Evolutionary conservation across 2,329 filamentous ascomycete genomes (phyloP), one percentile per base, ranked within the genome.

Genomic region (Raffaelea deltoideospora): DNA sequence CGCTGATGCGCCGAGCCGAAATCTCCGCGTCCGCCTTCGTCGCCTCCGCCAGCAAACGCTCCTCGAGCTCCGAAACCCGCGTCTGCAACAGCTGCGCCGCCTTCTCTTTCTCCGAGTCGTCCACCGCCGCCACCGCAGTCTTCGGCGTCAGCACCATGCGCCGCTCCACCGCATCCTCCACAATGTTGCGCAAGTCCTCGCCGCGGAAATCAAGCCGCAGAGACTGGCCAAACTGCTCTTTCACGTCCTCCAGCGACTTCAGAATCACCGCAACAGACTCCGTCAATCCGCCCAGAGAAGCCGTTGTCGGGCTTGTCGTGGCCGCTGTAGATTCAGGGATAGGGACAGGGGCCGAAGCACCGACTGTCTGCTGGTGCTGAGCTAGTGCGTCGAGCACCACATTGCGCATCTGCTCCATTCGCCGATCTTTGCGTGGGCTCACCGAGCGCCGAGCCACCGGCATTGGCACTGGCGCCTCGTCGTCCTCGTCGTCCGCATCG

Each of bases 401-500:
- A 19, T 64, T 62, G 37, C 78, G 79, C 45, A 98, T 84, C 53
- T 88, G 85, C 40, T 95, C 86, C 48, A 87, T 57, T 47, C 75
- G 84, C 48, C 78, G 77, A 50, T 93, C 85, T 42, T 78, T 72
- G 39, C 73, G 71, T 15, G 86, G 84, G 47, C 87, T 95, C 47
- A 77, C 67, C 6, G 81, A 80, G 35, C 83, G 76, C 52, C 74
- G 67, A 43, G 66, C 59, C 39, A 60, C 43, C 38, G 74, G 68
- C 41, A 60, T 41, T 39, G 73, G 69, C 41, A 60, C 41, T 39
- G 73, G 69, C 37, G 58, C 42, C 39, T 78, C 82, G 18, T 94
- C 86, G 45, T 92, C 87, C 51, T 94, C 86, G 43, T 94, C 87
- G 53, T 96, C 88, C 10, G 90, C 88, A 58, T 96, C 90, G 52